These are phyloP conservation scores for Hyphodiscus sp. DNA, from an alignment of 2,329 filamentous ascomycete species.

Conservation along the genomic window DNA sequence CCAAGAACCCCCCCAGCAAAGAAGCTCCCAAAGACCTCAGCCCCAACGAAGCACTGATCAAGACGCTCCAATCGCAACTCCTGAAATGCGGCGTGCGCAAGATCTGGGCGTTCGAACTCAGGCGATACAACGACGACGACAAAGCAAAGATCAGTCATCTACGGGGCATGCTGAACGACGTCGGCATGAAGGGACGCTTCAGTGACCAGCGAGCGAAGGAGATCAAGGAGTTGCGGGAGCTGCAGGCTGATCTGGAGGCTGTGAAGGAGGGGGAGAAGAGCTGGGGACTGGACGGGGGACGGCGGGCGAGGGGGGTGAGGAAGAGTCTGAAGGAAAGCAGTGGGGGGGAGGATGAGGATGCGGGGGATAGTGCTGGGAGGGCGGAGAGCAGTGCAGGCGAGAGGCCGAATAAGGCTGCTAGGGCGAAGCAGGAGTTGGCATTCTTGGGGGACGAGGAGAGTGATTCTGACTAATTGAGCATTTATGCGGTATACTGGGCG, in stretches of 20 bases:
- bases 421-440: constrained; percentile 41
- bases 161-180: constrained; percentile 68
- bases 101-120: constrained; percentile 82
- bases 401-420: constrained; percentile 20
- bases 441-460: constrained; percentile 68
- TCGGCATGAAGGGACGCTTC: constrained; percentile 85
- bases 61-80: constrained; percentile 79
- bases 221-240: constrained; percentile 82
- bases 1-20: constrained; percentile 28
- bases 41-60: constrained; percentile 73
- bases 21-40: constrained; percentile 38
- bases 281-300: constrained; percentile 56
- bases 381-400: constrained; percentile 5
- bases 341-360: constrained; percentile 18
- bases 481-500: background rate
- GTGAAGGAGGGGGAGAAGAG: constrained; percentile 74
- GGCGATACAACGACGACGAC: constrained; percentile 60
- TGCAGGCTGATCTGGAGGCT: constrained; percentile 75
- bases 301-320: constrained; percentile 25
- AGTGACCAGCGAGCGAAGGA: constrained; percentile 76
- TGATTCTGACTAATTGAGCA: constrained; percentile 19
- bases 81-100: constrained; percentile 89
- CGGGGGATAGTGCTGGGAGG: constrained; percentile 21
- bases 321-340: constrained; percentile 35
- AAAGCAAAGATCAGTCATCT: constrained; percentile 80